Evolutionary conservation across 345 rosid species (phyloP), one percentile per base, ranked within the genome.

Genomic region (Ailanthus altissimus): DNA sequence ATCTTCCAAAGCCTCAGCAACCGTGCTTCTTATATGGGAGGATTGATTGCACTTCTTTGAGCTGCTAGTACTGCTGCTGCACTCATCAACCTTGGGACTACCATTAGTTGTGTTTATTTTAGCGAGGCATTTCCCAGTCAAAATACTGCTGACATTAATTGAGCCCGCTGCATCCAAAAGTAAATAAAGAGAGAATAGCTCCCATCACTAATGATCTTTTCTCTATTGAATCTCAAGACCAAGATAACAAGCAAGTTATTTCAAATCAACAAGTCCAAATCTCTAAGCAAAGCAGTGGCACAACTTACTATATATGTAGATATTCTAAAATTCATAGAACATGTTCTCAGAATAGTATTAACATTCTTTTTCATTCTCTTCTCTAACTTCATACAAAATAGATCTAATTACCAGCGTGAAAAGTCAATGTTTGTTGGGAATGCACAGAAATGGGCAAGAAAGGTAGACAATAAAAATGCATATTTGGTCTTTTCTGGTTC

Each of bases 101-200:
- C 95, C 92, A 79, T 84, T 93, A 43, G 80, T 64, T 3, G 93
- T 85, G 50, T 85, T 91, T 84, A 93, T 92, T 77, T 96, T 96
- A 3, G 95, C 97, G 72, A 92, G 86, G 87, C 98, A 96, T 81
- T 96, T 96, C 76, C 99, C 98, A 0, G 97, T 94, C 91, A 92
- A 81, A 81, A 96, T 96, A 63, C 89, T 96, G 89, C 97, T 92
- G 73, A 96, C 80, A 81, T 94, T 93, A 77, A 96, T 94, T 0
- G 99, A 94, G 0, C 97, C 98, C 78, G 94, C 94, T 89, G 91
- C 80, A 79, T n/a, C 73, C 73, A 67, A 61, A 82, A 75, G 23
- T 36, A 59, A 63, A 25, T 3, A n/a, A 38, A 73, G 38, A 78
- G 46, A 68, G 2, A 13, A 64, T 4, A 61, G 50, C 47, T 62